Percentiles rank a stretch among this genome's conserved stretches.
phyloP scores from a whole-genome alignment of 306 rosid genomes.

The Lablab purpureus region DNA sequence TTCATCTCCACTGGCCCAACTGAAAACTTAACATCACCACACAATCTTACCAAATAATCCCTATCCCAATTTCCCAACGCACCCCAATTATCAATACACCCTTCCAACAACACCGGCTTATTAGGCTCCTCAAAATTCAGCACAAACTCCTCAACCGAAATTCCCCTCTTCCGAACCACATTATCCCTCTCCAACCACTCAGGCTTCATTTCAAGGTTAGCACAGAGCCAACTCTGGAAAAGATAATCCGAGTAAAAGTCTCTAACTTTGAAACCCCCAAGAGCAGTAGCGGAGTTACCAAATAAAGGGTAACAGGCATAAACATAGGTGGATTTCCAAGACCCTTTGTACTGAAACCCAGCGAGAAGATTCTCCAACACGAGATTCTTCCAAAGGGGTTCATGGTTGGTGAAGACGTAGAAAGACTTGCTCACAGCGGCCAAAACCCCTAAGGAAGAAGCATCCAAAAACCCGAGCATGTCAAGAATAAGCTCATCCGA shows the following conservation, averaged over 20 bases:
- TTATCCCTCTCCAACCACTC: constrained; percentile 93
- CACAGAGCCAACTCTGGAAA: constrained; percentile 98
- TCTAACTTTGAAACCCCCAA: constrained; percentile 66
- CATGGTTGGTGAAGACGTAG: constrained; percentile 74
- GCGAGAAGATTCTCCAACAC: constrained; percentile 68
- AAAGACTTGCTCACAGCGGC: constrained; percentile 81
- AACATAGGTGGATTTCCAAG: constrained; percentile 80
- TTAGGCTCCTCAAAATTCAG: constrained; percentile 75
- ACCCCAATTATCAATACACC: constrained; percentile 86
- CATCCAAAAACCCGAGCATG: constrained; percentile 69
- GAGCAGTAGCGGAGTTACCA: constrained; percentile 36
- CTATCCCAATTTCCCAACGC: constrained; percentile 85
- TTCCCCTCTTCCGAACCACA: constrained; percentile 68
- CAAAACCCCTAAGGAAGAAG: constrained; percentile 66
- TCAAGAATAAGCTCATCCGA: constrained; percentile 91
- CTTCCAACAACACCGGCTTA: constrained; percentile 86
- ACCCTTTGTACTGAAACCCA: constrained; percentile 65
- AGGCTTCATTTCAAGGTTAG: constrained; percentile 90
- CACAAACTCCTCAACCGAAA: constrained; percentile 86
- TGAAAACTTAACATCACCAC: constrained; percentile 74
- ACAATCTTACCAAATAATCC: constrained; percentile 70
- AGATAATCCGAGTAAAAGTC: constrained; percentile 93
- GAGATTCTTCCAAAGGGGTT: constrained; percentile 91
- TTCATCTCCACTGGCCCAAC: constrained; percentile 89
- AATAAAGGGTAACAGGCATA: constrained; percentile 65